phyloP scores from a whole-genome alignment of 2,329 filamentous ascomycete genomes.

The Aspergillus phoenicis region DNA sequence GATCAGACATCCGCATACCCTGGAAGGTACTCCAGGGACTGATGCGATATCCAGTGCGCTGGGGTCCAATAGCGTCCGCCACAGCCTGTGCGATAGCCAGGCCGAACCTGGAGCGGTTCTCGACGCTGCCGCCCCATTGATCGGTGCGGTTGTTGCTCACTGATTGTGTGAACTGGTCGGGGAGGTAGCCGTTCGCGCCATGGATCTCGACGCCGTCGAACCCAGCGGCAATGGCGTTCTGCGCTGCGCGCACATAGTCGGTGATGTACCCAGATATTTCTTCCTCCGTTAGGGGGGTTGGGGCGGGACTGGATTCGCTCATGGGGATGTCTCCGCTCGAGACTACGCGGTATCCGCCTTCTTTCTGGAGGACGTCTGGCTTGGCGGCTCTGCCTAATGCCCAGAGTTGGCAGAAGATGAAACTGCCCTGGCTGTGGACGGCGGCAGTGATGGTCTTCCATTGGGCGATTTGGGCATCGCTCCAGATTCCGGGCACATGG shows the following conservation, averaged over 20 bases:
- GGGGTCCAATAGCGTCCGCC: conserved; percentile 43
- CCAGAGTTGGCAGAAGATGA: conserved; percentile 64
- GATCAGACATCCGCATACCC: conserved; percentile 59
- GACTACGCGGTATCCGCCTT: conserved; percentile 8
- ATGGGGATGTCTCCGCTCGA: conserved; percentile 42
- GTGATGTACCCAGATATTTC: conserved; percentile 44
- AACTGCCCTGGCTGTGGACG: conserved; percentile 62
- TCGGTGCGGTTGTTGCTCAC: conserved; percentile 51
- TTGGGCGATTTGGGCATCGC: conserved; percentile 53
- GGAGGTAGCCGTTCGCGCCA: conserved; percentile 49
- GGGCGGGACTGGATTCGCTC: conserved; percentile 34
- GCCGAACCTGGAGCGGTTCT: conserved; percentile 54
- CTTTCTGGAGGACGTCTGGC: conserved; percentile 25
- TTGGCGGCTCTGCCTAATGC: conserved; percentile 59
- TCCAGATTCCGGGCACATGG: conserved; percentile 60
- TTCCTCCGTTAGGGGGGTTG: conserved; percentile 31
- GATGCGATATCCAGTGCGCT: conserved; percentile 46
- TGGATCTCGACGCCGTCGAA: conserved; percentile 54
- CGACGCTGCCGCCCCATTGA: conserved; percentile 50
- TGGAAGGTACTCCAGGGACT: conserved; percentile 39
- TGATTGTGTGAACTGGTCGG: conserved; percentile 52
- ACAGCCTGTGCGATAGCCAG: conserved; percentile 52
- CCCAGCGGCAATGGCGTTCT: conserved; percentile 55
- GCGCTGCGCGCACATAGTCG: conserved; percentile 46
- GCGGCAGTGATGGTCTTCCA: conserved; percentile 64